Percentiles rank a stretch among this genome's conserved stretches.
Conservation (phyloP, 2,329 filamentous ascomycete species). For the Escovopsis weberi region DNA sequence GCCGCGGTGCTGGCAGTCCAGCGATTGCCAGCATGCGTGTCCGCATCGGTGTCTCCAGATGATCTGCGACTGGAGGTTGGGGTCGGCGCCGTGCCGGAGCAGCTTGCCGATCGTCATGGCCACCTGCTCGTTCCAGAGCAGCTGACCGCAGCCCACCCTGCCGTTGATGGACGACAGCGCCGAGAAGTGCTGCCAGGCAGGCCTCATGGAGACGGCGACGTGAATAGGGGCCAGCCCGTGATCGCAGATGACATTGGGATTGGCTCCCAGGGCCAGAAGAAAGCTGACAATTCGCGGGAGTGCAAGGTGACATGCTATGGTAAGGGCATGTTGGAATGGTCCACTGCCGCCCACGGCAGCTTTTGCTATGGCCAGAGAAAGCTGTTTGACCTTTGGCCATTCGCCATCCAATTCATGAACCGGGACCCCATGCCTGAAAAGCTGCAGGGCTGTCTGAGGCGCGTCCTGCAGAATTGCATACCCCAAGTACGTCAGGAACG, state of each 20-base stretch:
- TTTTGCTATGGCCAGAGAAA: conserved; percentile 2
- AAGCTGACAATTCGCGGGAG: conserved; percentile 1
- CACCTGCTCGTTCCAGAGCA: conserved; percentile 1
- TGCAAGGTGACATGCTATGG: conserved; percentile 5
- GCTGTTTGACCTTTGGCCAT: conserved; percentile 1
- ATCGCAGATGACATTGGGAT: conserved; percentile 1
- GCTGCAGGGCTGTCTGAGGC: not conserved
- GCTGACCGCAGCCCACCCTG: not conserved
- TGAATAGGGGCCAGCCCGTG: conserved; percentile 5
- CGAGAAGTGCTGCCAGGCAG: conserved; percentile 2
- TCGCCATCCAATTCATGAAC: not conserved
- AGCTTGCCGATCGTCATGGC: not conserved
- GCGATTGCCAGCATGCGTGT: conserved; percentile 3
- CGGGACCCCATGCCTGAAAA: conserved; percentile 3
- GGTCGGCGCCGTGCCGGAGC: conserved; percentile 3
- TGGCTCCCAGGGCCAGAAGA: conserved; percentile 3
- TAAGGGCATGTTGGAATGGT: conserved; percentile 3
- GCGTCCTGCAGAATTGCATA: conserved; percentile 4
- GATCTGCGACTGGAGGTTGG: not conserved
- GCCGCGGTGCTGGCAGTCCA: conserved; percentile 2
- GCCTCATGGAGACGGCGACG: not conserved
- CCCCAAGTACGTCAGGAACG: conserved; percentile 1
- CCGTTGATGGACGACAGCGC: not conserved
- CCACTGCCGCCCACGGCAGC: not conserved
- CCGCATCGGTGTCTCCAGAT: not conserved